These are phyloP conservation scores for Atkinsonella texensis DNA, from an alignment of 2,329 filamentous ascomycete genomes.

Conservation along the genomic window DNA sequence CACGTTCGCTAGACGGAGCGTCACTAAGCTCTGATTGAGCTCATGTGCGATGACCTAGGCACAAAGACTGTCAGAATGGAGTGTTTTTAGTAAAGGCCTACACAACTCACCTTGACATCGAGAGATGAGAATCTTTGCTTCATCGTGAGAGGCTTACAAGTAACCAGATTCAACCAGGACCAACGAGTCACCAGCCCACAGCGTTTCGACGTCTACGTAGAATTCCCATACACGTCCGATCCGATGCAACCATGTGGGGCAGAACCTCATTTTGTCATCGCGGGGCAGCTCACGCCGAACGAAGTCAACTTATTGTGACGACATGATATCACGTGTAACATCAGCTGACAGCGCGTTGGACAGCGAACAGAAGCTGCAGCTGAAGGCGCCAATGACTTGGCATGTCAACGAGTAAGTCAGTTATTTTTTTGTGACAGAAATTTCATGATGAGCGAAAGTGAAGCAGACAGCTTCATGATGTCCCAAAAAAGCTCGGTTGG, in stretches of 20 bases:
- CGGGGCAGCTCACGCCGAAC: conserved; percentile 7
- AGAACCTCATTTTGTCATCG: neutral
- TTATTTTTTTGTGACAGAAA: no score
- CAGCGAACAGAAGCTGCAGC: no score
- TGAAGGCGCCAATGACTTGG: no score
- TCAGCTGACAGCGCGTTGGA: neutral
- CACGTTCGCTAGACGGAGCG: conserved; percentile 78
- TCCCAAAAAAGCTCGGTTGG: no score
- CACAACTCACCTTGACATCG: conserved; percentile 50
- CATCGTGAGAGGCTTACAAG: conserved; percentile 32
- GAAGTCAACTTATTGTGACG: conserved; percentile 4
- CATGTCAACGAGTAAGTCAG: no score
- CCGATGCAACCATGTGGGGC: conserved; percentile 4
- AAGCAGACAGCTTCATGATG: no score
- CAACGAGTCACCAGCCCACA: neutral
- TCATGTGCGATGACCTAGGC: conserved; percentile 82
- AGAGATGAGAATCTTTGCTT: conserved; percentile 73
- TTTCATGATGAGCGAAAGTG: no score
- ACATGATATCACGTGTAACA: conserved; percentile 7
- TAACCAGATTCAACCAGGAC: no score
- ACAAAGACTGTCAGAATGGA: conserved; percentile 5
- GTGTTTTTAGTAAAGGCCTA: neutral
- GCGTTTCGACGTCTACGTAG: neutral
- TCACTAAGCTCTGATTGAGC: conserved; percentile 63
- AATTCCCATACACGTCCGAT: neutral